A percentile compares a stretch with the other conserved stretches of the same genome.
Evolutionary conservation across 2,329 filamentous ascomycete genomes (phyloP).

Genomic region (Davidsoniella eucalypti): DNA sequence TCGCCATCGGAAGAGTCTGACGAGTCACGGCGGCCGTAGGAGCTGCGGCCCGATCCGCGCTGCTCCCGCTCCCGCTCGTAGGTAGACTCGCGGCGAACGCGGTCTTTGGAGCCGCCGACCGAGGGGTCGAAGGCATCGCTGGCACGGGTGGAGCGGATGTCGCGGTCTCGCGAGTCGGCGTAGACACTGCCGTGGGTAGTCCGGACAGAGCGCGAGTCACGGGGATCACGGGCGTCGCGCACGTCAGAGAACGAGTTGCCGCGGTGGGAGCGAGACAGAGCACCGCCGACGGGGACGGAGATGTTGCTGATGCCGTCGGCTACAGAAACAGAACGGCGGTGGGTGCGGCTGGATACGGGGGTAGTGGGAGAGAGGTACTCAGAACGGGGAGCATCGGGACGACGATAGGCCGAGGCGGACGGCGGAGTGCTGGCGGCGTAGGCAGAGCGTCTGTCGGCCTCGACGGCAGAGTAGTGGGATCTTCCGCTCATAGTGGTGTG

Average conservation of each 20-base stretch:
- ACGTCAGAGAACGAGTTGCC: conserved; percentile 12
- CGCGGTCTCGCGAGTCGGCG: neutral
- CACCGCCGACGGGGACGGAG: conserved; percentile 13
- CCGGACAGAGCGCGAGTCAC: conserved; percentile 17
- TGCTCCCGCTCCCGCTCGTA: conserved; percentile 15
- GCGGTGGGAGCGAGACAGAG: conserved; percentile 15
- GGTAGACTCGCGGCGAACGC: conserved; percentile 15
- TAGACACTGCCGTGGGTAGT: conserved; percentile 25
- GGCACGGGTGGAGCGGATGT: conserved; percentile 15
- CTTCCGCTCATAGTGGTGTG: conserved; percentile 9
- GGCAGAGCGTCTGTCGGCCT: conserved; percentile 5
- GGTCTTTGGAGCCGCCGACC: conserved; percentile 23
- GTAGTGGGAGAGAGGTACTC: conserved; percentile 16
- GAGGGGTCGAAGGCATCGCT: conserved; percentile 32
- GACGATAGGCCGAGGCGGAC: neutral
- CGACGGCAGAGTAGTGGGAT: conserved; percentile 10
- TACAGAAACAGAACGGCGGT: conserved; percentile 10
- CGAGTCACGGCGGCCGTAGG: conserved; percentile 15
- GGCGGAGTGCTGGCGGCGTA: conserved; percentile 4
- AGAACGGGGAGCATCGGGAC: conserved; percentile 7
- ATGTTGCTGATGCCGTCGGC: conserved; percentile 1
- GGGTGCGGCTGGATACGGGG: conserved; percentile 16
- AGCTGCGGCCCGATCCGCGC: conserved; percentile 18
- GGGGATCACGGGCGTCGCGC: conserved; percentile 6
- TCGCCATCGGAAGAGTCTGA: conserved; percentile 7